Base-by-base conservation (phyloP, 805 yeast genomes). In the Saccharomycopsis sp. region DNA sequence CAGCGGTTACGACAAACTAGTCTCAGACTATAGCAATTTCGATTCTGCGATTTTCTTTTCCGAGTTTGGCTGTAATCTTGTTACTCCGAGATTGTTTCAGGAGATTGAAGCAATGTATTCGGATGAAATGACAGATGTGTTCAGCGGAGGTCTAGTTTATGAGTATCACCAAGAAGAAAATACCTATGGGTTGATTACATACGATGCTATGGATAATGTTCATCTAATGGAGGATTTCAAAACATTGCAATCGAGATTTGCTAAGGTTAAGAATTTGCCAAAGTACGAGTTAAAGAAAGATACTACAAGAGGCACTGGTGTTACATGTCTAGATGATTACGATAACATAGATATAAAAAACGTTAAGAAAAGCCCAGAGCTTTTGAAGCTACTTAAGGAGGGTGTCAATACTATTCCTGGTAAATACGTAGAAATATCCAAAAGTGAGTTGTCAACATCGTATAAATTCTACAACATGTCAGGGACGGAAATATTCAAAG, bases 11-110 rank as follows among this genome's bases (percentile, higher is more conserved):
- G 77, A 80, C 61, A 66, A 73, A n/a, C 79, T 93, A 35, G 87
- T 88, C 7, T 76, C 77, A 35, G 96, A 89, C 61, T 92, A 90
- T 68, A 68, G 73, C 22, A 79, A 80, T 41, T 89, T 80, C 68
- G 70, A 87, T 1, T 81, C 84, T 58, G 98, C 98, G 0, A 80
- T 93, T 0, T 87, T 93, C 69, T 81, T 93, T 56, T 89, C 97
- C 0, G 98, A 93, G 74, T 90, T 83, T 72, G 97, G 97, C 3
- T 91, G 97, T 72, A 91, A 91, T 67, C 85, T 82, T 61, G 86
- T 91, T 1, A 71, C 75, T 24, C 97, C 97, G 1, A 79, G 97
- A 62, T 64, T 72, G 3, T 92, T 92, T 71, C 89, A 85, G 50
- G 97, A 92, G 68, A 81, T 90, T 24, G 76, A 75, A 19, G 76